Evolutionary conservation across 768 basidiomycete genomes (phyloP), one percentile per base, ranked within the genome.

Genomic region (Tulasnella sp.): DNA sequence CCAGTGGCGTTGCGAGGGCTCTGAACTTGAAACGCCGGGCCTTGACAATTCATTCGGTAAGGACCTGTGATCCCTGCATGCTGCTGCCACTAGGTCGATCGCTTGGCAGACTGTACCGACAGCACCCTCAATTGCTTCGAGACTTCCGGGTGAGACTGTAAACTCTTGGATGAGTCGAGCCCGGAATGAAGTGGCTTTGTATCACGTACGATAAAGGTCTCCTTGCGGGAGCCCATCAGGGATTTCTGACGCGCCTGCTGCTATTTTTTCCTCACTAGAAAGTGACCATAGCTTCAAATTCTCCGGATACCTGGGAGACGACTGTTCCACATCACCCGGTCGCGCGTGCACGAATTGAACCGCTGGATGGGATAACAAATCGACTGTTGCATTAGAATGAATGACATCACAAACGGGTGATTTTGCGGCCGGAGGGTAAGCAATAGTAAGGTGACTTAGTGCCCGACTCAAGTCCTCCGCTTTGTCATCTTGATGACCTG

Each of bases 41-140:
- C 16, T 46, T 19, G 2, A 32, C 45, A 20, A 28, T n/a, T 5
- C 6, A 19, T n/a, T 2, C 64, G 4, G 59, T 60, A 58, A 27
- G 55, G 15, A 59, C 37, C 8, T 81, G n/a, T n/a, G n/a, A n/a
- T n/a, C n/a, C n/a, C n/a, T n/a, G n/a, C n/a, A n/a, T n/a, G n/a
- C n/a, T n/a, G n/a, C n/a, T 57, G 13, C 28, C 20, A 90, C 74
- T 1, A 63, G 65, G 51, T 96, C 90, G 0, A 96, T 81, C 0
- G 89, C 90, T 65, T 93, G 82, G 63, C 87, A 91, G 0, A 89
- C 77, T 0, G 88, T 81, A 0, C 84, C 86, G 0, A 89, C 60
- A 1, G 88, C 83, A 0, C 86, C 86, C 61, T 82, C 76, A 29
- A 93, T 80, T 0, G 90, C 86, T 27, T 76, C 69, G 1, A 88